Base-by-base conservation (phyloP, 495 filamentous ascomycete species). In the Pyronema omphalodes region DNA sequence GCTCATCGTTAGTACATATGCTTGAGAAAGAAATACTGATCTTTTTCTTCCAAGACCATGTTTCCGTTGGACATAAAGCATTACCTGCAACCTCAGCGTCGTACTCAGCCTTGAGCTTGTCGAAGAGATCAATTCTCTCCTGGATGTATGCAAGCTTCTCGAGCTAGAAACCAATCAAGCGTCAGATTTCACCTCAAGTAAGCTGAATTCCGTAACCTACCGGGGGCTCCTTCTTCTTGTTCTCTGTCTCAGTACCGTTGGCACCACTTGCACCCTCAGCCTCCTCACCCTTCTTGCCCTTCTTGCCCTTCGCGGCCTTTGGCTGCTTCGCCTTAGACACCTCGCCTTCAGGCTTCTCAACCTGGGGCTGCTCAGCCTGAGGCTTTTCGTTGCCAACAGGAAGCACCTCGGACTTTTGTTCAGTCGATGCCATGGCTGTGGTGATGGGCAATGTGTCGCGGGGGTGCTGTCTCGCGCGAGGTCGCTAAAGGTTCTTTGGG, bases 41-140 rank as follows among this genome's bases (percentile, higher is more conserved):
- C 23, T 5, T 5, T 29, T 29, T 29, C 23, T 29, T 1, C 5
- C 23, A 29, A 29, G 5, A 29, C 23, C 23, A 5, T 29, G 23
- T 5, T 29, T 29, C 23, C 23, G 5, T 29, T 29, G 23, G 5
- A 29, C 1, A 29, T 2, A 29, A 29, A 29, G 5, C 1, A 29
- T 44, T 59, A 65, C 62, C 51, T 12, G 79, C 75, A 48, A 83
- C 65, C 47, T 91, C 82, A 14, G 81, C 79, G 51, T 93, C 79
- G 61, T 83, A 77, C 66, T 84, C 74, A 56, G 82, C 79, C 76
- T 88, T 94, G 23, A 96, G 70, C 60, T 81, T 77, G 57, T 96
- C 82, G 70, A 95, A 98, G 6, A 98, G 69, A 29, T 79, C 71
- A 62, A 95, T 83, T 34, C 91, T 82, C 60, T 88, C 76, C 58